These are phyloP conservation scores for Croton laevigatus DNA, from an alignment of 441 rosid genomes.

Conservation along the genomic window DNA sequence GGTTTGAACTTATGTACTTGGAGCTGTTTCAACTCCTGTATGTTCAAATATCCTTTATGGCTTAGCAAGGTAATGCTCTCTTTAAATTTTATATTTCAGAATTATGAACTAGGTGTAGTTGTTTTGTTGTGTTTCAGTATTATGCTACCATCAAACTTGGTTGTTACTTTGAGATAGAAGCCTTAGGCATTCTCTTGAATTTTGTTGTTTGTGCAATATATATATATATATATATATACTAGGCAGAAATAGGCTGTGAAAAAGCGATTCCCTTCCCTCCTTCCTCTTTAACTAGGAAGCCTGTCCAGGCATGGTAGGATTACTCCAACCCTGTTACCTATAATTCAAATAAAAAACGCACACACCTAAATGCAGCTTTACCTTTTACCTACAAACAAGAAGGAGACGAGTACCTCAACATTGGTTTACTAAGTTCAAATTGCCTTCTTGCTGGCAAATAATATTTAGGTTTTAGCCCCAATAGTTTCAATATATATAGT, in stretches of 20 bases:
- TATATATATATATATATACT: too few species aligned
- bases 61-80: slow-evolving; percentile 16
- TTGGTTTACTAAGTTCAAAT: not conserved
- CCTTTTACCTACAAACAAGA: not conserved
- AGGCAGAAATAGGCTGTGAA: too few species aligned
- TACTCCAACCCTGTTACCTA: not conserved
- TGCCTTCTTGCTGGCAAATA: not conserved
- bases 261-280: too few species aligned
- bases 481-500: too few species aligned
- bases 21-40: not conserved
- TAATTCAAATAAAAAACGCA: not conserved
- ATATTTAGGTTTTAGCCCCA: too few species aligned
- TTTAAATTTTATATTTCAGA: not conserved
- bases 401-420: not conserved
- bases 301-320: not conserved
- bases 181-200: not conserved
- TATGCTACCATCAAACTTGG: not conserved
- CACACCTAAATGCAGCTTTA: not conserved
- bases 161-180: not conserved
- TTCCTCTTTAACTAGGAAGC: too few species aligned
- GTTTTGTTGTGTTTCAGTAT: slow-evolving; percentile 9
- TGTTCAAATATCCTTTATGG: not conserved
- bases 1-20: slow-evolving; percentile 14
- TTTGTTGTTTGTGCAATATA: too few species aligned
- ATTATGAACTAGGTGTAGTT: too few species aligned